A percentile compares a stretch with the other conserved stretches of the same genome.
Evolutionary conservation across 169 alveolate genomes (phyloP).

Genomic region (Plasmodium yoelii): DNA sequence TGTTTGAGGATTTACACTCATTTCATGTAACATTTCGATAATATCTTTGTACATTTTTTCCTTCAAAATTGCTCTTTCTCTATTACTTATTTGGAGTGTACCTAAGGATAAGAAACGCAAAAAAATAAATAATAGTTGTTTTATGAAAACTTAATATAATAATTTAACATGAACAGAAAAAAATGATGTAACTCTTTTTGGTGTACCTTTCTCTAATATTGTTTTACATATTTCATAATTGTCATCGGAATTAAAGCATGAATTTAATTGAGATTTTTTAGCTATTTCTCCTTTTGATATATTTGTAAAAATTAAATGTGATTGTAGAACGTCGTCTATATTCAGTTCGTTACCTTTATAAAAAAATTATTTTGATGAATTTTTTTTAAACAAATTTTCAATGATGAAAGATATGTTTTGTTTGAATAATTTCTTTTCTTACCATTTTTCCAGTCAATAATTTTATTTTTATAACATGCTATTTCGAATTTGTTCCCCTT

Average conservation of each 20-base stretch:
- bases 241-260: slow-evolving; percentile 91
- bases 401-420: too few relatives aligned
- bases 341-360: slow-evolving; percentile 91
- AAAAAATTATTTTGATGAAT: not conserved
- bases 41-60: slow-evolving; percentile 88
- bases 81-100: slow-evolving; percentile 90
- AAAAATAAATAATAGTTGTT: slow-evolving; percentile 42
- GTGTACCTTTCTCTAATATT: slow-evolving; percentile 94
- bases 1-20: slow-evolving; percentile 90
- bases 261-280: slow-evolving; percentile 89
- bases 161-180: not conserved
- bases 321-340: slow-evolving; percentile 95
- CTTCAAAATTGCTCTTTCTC: slow-evolving; percentile 88
- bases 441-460: slow-evolving; percentile 93
- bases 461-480: slow-evolving; percentile 97
- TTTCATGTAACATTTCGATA: slow-evolving; percentile 84
- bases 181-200: not conserved
- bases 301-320: slow-evolving; percentile 92
- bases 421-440: not conserved
- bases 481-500: slow-evolving; percentile 94
- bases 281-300: slow-evolving; percentile 96
- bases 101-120: slow-evolving; percentile 59
- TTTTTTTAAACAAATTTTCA: not conserved
- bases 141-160: slow-evolving; percentile 26
- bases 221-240: slow-evolving; percentile 90